phyloP scores from a whole-genome alignment of 305 asterid species.

The Ruellia speciosa region DNA sequence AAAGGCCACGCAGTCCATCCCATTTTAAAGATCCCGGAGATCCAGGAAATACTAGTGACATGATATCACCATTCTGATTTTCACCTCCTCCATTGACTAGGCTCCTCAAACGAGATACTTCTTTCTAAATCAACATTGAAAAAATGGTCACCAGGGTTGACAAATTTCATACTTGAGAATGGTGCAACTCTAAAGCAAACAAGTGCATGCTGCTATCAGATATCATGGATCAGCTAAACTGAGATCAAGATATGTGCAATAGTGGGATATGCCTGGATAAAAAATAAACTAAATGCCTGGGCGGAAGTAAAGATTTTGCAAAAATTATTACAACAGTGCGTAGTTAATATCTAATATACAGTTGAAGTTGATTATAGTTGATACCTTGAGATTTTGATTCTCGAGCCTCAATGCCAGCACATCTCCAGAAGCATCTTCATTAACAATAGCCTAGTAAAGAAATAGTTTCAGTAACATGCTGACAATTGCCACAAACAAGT shows the following conservation, averaged over 20 bases:
- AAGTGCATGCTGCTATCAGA: too few relatives aligned
- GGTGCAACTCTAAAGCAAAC: too few relatives aligned
- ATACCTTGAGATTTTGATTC: slow-evolving; percentile 86
- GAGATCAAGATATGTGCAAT: too few relatives aligned
- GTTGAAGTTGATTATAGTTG: neutral
- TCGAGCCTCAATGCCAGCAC: slow-evolving; percentile 86
- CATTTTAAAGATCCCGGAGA: slow-evolving; percentile 78
- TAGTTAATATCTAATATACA: neutral
- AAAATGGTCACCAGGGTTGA: neutral
- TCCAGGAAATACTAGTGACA: slow-evolving; percentile 51
- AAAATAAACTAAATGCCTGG: neutral
- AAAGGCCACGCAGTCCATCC: slow-evolving; percentile 70
- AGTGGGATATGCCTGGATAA: too few relatives aligned
- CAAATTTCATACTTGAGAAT: neutral
- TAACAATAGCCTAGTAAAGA: slow-evolving; percentile 69
- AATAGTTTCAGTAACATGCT: slow-evolving; percentile 16
- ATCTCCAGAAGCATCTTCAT: slow-evolving; percentile 96
- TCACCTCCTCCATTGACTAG: slow-evolving; percentile 64
- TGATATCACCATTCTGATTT: slow-evolving; percentile 44
- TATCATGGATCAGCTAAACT: too few relatives aligned
- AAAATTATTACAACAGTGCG: too few relatives aligned
- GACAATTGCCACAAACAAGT: neutral
- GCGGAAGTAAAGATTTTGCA: slow-evolving; percentile 12
- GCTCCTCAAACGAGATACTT: slow-evolving; percentile 66
- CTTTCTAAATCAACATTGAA: slow-evolving; percentile 44